Evolutionary conservation across 495 filamentous ascomycete genomes (phyloP).

Genomic region (Aspergillus campestris): DNA sequence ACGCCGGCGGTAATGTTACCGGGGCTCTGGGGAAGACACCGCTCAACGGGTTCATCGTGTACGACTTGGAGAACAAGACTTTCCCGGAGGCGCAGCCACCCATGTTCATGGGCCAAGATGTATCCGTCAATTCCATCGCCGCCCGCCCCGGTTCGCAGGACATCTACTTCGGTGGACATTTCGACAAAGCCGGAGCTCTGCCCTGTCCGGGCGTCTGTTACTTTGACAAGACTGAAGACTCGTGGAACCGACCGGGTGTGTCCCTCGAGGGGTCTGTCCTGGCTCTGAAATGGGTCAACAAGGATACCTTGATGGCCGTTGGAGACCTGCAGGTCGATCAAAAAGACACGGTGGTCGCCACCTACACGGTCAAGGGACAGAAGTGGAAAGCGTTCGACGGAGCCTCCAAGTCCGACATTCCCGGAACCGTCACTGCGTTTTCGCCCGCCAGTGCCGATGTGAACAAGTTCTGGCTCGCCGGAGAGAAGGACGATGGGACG

Average conservation of each 20-base stretch:
- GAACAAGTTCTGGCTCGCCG: constrained; percentile 72
- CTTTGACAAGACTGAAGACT: constrained; percentile 53
- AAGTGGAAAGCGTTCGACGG: constrained; percentile 59
- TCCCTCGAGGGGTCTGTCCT: constrained; percentile 60
- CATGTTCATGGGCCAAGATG: constrained; percentile 55
- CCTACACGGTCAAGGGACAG: constrained; percentile 57
- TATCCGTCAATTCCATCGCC: constrained; percentile 67
- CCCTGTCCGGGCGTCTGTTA: constrained; percentile 74
- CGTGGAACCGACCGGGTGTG: constrained; percentile 72
- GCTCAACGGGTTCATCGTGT: constrained; percentile 70
- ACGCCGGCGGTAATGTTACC: constrained; percentile 70
- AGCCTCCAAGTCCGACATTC: constrained; percentile 49
- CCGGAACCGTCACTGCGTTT: constrained; percentile 70
- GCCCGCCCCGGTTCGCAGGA: constrained; percentile 55
- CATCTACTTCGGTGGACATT: constrained; percentile 80
- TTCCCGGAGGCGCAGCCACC: constrained; percentile 60
- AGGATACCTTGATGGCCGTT: constrained; percentile 60
- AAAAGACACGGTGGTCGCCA: constrained; percentile 58
- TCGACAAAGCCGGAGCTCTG: constrained; percentile 72
- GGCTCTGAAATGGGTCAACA: constrained; percentile 64
- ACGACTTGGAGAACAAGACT: constrained; percentile 56
- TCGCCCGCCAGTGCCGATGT: constrained; percentile 59
- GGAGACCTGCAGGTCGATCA: constrained; percentile 64
- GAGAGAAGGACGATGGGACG: constrained; percentile 54
- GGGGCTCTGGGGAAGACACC: constrained; percentile 54